Evolutionary conservation across 164 flowering plant genomes (phyloP).

Genomic region (Stephania yunnanensis): DNA sequence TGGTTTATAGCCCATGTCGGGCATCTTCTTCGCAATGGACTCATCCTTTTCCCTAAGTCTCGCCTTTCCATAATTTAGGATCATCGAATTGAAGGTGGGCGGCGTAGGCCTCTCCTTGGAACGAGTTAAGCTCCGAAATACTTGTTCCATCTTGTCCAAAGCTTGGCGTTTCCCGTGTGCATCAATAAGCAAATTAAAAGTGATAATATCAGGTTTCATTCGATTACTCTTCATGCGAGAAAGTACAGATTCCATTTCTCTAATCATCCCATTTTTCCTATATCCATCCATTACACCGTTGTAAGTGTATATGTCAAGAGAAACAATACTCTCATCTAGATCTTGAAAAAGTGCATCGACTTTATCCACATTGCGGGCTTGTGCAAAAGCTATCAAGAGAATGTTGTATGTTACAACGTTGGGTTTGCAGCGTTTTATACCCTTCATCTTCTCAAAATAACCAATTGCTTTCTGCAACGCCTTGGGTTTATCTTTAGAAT

Average conservation of each 20-base stretch:
- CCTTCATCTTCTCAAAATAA: conserved; percentile 91
- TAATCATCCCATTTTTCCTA: conserved; percentile 86
- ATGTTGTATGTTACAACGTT: conserved; percentile 90
- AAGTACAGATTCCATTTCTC: conserved; percentile 82
- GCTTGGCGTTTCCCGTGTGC: conserved; percentile 85
- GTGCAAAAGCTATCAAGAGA: conserved; percentile 86
- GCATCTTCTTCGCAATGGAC: conserved; percentile 43
- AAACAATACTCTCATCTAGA: conserved; percentile 54
- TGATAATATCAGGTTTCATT: conserved; percentile 75
- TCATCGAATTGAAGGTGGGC: conserved; percentile 95
- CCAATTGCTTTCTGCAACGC: conserved; percentile 71
- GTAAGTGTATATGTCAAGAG: conserved; percentile 77
- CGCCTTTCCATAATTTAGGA: conserved; percentile 86
- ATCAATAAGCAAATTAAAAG: conserved; percentile 84
- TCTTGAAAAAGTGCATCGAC: conserved; percentile 74
- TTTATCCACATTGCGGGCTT: conserved; percentile 54
- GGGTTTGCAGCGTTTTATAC: conserved; percentile 73
- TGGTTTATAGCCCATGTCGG: conserved; percentile 57
- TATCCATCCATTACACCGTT: conserved; percentile 98
- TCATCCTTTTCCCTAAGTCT: conserved; percentile 78
- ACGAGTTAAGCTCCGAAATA: conserved; percentile 64
- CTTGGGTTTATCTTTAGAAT: conserved; percentile 72
- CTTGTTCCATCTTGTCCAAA: conserved; percentile 94
- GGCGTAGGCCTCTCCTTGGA: conserved; percentile 82
- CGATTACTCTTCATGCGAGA: conserved; percentile 68